phyloP scores from a whole-genome alignment of 177 flowering plant species.

The Vitis hybrid region DNA sequence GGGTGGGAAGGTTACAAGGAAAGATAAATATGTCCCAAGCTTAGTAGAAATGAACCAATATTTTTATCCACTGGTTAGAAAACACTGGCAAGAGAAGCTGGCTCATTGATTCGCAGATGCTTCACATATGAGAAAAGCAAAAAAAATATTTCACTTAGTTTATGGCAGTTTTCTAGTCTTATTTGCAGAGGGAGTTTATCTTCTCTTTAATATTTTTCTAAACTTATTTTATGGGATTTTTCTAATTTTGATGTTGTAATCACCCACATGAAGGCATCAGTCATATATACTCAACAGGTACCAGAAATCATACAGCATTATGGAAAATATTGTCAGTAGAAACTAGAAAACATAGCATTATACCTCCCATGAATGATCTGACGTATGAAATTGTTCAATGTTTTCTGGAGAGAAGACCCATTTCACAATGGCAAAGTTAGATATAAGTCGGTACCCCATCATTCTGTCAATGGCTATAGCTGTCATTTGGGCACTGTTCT shows the following conservation, averaged over 20 bases:
- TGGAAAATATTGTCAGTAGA: not conserved
- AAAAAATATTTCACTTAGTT: too few species aligned
- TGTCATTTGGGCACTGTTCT: constrained; percentile 83
- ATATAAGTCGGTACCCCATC: constrained; percentile 98
- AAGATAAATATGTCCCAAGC: too few species aligned
- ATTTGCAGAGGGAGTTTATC: not conserved
- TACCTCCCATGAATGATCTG: constrained; percentile 98
- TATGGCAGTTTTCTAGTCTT: not conserved
- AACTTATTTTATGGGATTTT: not conserved
- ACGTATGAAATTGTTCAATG: constrained; percentile 72
- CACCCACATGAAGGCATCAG: not conserved
- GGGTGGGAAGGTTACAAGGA: too few species aligned
- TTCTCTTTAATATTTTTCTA: not conserved
- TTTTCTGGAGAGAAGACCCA: constrained; percentile 89
- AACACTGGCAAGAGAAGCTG: too few species aligned
- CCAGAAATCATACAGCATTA: not conserved
- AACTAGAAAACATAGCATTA: not conserved
- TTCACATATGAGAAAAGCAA: too few species aligned
- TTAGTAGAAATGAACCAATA: too few species aligned
- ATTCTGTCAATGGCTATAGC: constrained; percentile 90
- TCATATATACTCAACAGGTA: not conserved
- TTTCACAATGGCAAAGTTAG: constrained; percentile 85
- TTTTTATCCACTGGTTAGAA: too few species aligned
- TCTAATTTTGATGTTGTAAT: not conserved
- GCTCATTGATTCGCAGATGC: too few species aligned